phyloP scores from a whole-genome alignment of 192 early-diverging fungal genomes.

The Helicostylum pulchrum region DNA sequence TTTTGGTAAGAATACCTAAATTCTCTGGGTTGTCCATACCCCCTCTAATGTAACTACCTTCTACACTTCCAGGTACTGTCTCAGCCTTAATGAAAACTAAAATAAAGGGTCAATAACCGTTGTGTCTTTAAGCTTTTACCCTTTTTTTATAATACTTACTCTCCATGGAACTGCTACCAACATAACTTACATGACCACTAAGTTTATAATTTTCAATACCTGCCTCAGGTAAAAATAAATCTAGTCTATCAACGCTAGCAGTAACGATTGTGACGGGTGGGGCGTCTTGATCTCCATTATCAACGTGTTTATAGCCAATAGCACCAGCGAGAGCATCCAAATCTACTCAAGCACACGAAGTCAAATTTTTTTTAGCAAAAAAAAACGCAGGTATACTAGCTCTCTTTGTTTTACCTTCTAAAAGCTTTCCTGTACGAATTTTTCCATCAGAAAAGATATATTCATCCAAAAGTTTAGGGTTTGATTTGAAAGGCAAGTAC shows the following conservation, averaged over 20 bases:
- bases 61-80: conserved; percentile 24
- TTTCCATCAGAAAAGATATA: conserved; percentile 76
- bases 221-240: conserved; percentile 60
- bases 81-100: conserved; percentile 68
- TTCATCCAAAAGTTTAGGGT: conserved; percentile 69
- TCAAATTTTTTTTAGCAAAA: no score
- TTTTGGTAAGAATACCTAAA: conserved; percentile 5
- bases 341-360: conserved; percentile 26
- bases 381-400: no score
- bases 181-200: conserved; percentile 78
- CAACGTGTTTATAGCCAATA: conserved; percentile 72
- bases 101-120: neutral
- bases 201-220: conserved; percentile 67
- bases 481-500: conserved; percentile 72
- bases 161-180: conserved; percentile 88
- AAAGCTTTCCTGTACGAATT: conserved; percentile 79
- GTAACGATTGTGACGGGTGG: conserved; percentile 76
- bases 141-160: conserved; percentile 24
- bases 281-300: conserved; percentile 23
- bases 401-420: conserved; percentile 46
- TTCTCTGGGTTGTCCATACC: conserved; percentile 15
- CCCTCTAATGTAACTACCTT: conserved; percentile 15
- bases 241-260: conserved; percentile 84
- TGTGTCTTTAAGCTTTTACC: neutral
- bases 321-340: conserved; percentile 80